phyloP scores from a whole-genome alignment of 305 asterid species.

The Rubia occidens region DNA sequence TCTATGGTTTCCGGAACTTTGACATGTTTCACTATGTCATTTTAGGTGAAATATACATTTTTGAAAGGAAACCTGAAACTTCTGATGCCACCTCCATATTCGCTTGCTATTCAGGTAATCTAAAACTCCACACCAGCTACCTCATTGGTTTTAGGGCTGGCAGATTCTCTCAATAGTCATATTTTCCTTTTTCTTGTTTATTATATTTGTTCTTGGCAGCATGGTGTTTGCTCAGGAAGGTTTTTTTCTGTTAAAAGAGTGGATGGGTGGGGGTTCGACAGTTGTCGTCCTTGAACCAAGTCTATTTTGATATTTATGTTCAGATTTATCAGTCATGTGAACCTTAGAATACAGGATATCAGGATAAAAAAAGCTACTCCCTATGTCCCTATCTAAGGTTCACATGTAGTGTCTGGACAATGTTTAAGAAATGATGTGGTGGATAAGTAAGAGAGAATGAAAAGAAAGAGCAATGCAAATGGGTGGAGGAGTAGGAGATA shows the following conservation, averaged over 20 bases:
- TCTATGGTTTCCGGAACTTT: not conserved
- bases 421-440: not conserved
- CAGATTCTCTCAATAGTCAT: not conserved
- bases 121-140: not conserved
- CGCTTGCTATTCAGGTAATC: constrained; percentile 68
- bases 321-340: not conserved
- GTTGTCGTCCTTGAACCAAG: not conserved
- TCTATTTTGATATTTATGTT: no score
- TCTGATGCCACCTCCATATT: constrained; percentile 75
- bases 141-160: not conserved
- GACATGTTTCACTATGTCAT: constrained; percentile 12
- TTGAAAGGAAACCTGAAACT: constrained; percentile 47
- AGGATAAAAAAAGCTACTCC: not conserved
- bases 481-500: not conserved
- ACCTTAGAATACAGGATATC: not conserved
- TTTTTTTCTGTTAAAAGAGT: not conserved
- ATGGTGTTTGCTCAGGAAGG: not conserved
- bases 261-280: not conserved
- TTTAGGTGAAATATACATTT: constrained; percentile 64
- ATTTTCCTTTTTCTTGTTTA: not conserved
- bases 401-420: not conserved
- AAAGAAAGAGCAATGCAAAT: not conserved
- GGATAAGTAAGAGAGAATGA: not conserved
- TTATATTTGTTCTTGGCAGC: not conserved
- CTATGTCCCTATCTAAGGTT: no score